phyloP scores from a whole-genome alignment of 345 rosid genomes.

The Gossypium ekmanianum region DNA sequence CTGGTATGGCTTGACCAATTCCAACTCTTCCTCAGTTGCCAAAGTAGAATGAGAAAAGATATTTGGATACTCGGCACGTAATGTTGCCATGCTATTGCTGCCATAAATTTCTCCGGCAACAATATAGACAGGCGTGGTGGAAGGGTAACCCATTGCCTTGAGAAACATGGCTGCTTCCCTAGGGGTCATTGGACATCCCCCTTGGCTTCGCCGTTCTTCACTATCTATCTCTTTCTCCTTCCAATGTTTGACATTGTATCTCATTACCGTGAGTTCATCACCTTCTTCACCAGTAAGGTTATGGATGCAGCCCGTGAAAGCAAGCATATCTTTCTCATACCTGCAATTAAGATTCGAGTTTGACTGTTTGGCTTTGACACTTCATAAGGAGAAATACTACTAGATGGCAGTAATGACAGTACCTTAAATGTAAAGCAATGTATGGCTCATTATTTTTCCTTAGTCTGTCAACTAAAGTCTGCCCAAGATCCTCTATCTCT shows the following conservation, averaged over 20 bases:
- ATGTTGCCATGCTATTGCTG: conserved; percentile 67
- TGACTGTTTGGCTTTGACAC: neutral
- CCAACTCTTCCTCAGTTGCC: conserved; percentile 76
- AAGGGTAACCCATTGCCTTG: conserved; percentile 92
- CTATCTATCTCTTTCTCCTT: conserved; percentile 96
- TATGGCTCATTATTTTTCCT: neutral
- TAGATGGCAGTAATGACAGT: neutral
- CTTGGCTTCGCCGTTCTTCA: conserved; percentile 54
- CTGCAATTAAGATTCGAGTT: conserved; percentile 8
- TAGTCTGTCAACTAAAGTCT: neutral
- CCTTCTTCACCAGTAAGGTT: conserved; percentile 74
- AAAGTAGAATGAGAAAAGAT: conserved; percentile 75
- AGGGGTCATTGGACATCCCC: conserved; percentile 97
- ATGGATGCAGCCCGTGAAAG: conserved; percentile 96
- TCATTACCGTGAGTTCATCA: conserved; percentile 69
- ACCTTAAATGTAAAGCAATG: conserved; percentile 1
- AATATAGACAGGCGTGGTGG: conserved; percentile 73
- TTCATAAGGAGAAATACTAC: neutral
- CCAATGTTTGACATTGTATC: conserved; percentile 80
- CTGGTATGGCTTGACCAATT: conserved; percentile 63
- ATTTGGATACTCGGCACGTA: conserved; percentile 76
- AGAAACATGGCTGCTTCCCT: conserved; percentile 91
- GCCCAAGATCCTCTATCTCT: conserved; percentile 2
- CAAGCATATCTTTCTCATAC: conserved; percentile 70
- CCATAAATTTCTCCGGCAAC: conserved; percentile 92